Conservation (phyloP, 1,139 yeast species). For the Candida gigantensis region DNA sequence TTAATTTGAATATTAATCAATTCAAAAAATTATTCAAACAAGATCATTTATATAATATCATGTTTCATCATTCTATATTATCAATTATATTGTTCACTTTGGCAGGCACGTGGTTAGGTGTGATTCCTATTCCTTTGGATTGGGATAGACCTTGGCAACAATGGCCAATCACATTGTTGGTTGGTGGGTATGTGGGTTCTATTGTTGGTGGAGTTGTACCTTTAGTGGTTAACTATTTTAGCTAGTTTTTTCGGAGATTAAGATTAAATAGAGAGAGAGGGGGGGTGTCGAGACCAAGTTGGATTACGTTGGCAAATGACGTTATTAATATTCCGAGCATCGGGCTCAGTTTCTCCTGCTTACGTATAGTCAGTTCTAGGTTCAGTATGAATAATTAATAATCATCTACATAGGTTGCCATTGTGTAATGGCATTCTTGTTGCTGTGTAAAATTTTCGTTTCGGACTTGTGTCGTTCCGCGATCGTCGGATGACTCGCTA, state of each 20-base stretch:
- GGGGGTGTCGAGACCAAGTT: not conserved
- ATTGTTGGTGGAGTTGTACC: slow-evolving; percentile 50
- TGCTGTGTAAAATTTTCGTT: too few relatives aligned
- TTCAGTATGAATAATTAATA: too few relatives aligned
- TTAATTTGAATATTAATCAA: slow-evolving; percentile 52
- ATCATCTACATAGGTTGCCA: too few relatives aligned
- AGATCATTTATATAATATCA: slow-evolving; percentile 23
- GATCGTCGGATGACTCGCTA: too few relatives aligned
- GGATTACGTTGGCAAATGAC: too few relatives aligned
- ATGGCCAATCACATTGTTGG: slow-evolving; percentile 90
- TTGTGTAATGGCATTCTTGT: too few relatives aligned
- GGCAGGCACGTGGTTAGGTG: slow-evolving; percentile 90
- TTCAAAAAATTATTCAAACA: slow-evolving; percentile 25
- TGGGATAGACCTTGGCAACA: slow-evolving; percentile 98
- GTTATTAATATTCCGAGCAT: too few relatives aligned
- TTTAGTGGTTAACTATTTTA: slow-evolving; percentile 10
- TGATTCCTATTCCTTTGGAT: slow-evolving; percentile 89
- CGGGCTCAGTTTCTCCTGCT: too few relatives aligned
- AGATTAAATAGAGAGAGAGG: not conserved
- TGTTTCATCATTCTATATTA: slow-evolving; percentile 39
- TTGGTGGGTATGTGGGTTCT: slow-evolving; percentile 79
- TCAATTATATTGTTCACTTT: slow-evolving; percentile 51
- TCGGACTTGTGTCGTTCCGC: too few relatives aligned
- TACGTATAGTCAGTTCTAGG: too few relatives aligned
- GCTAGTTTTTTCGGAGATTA: not conserved